phyloP scores from a whole-genome alignment of 495 filamentous ascomycete genomes.

The Penicillium macrosclerotiorum region DNA sequence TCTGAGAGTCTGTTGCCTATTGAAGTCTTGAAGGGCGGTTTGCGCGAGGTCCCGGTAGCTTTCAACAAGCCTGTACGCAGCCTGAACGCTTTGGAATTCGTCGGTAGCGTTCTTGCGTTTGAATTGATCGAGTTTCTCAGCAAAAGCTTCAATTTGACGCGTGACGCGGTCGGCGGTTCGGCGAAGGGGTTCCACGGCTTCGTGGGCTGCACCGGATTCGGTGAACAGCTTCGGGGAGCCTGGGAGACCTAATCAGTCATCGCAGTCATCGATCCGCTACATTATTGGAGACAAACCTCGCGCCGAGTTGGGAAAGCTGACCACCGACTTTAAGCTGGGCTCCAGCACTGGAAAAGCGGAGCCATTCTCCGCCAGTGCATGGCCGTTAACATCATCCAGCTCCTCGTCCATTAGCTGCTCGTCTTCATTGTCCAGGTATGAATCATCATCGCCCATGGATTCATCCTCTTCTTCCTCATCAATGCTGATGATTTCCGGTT shows the following conservation, averaged over 20 bases:
- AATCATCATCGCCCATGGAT: constrained; percentile 27
- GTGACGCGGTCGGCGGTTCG: constrained; percentile 59
- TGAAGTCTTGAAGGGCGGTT: constrained; percentile 39
- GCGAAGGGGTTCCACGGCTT: constrained; percentile 54
- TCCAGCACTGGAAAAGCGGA: constrained; percentile 20
- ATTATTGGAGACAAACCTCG: constrained; percentile 13
- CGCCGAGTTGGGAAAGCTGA: constrained; percentile 3
- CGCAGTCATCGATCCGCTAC: neutral
- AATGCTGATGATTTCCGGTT: constrained; percentile 41
- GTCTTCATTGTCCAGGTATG: constrained; percentile 19
- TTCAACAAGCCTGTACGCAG: constrained; percentile 44
- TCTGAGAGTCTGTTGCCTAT: constrained; percentile 35
- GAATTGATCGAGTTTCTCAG: constrained; percentile 62
- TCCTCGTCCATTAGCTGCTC: constrained; percentile 26
- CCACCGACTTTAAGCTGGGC: constrained; percentile 16
- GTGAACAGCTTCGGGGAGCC: constrained; percentile 43
- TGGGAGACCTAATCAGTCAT: constrained; percentile 18
- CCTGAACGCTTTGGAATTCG: constrained; percentile 38
- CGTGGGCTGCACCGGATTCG: constrained; percentile 42
- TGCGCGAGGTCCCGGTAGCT: constrained; percentile 42
- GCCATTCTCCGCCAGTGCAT: constrained; percentile 16
- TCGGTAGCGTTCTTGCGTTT: constrained; percentile 40
- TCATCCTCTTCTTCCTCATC: constrained; percentile 39
- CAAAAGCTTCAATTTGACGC: constrained; percentile 63
- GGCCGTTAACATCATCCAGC: constrained; percentile 20